A percentile compares a stretch with the other conserved stretches of the same genome.
Conservation (phyloP, 179 eudicot species). For the Sideroxylon spinosum region DNA sequence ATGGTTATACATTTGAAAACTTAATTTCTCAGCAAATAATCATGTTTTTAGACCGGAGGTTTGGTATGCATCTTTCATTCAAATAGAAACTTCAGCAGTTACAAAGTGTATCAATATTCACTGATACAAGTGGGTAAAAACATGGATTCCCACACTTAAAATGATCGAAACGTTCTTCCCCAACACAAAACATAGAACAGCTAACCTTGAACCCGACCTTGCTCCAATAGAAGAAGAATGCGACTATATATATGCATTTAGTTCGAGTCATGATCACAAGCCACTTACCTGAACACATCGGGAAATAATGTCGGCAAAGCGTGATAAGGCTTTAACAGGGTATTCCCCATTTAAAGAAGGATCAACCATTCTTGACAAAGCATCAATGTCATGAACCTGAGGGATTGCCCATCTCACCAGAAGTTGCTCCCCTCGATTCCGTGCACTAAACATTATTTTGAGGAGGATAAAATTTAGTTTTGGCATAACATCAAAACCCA, state of each 20-base stretch:
- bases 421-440: slow-evolving; percentile 69
- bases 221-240: not conserved
- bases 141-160: not conserved
- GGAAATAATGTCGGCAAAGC: slow-evolving; percentile 70
- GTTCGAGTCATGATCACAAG: not conserved
- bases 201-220: not conserved
- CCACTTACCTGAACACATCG: slow-evolving; percentile 75
- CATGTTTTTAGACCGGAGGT: not conserved
- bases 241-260: not conserved
- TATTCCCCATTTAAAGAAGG: slow-evolving; percentile 60
- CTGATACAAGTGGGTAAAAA: not conserved
- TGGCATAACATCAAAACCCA: not conserved
- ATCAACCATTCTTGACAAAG: slow-evolving; percentile 81
- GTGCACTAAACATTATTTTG: slow-evolving; percentile 35
- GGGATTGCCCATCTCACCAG: slow-evolving; percentile 85
- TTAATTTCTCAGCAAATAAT: not conserved
- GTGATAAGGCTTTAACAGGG: slow-evolving; percentile 66
- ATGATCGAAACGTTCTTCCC: not conserved
- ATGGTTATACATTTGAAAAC: too few relatives aligned
- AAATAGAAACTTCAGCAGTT: not conserved
- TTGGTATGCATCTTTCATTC: not conserved
- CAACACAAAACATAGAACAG: not conserved
- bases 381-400: slow-evolving; percentile 86
- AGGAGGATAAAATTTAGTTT: slow-evolving; percentile 16
- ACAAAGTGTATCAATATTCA: not conserved